Percentiles rank a stretch among this genome's conserved stretches.
Conservation (phyloP, 768 basidiomycete genomes). For the Kwoniella sp. region DNA sequence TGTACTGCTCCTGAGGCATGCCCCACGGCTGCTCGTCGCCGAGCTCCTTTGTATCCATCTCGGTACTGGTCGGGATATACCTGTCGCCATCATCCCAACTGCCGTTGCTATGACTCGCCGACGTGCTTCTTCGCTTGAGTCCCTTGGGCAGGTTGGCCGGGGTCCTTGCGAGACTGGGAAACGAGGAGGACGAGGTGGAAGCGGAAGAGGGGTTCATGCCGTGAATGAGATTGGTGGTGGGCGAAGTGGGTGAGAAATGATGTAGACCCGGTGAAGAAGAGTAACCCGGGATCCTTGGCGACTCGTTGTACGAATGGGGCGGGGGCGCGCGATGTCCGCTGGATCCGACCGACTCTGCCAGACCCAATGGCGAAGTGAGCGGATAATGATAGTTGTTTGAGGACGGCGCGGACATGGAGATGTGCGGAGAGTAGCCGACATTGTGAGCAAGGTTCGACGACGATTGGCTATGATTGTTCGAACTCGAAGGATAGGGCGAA, state of each 20-base stretch:
- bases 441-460: slow-evolving; percentile 5
- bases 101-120: slow-evolving; percentile 21
- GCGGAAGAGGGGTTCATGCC: slow-evolving; percentile 29
- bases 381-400: slow-evolving; percentile 20
- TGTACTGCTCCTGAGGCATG: slow-evolving; percentile 49
- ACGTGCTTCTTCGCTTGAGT: slow-evolving; percentile 22
- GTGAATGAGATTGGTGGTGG: slow-evolving; percentile 30
- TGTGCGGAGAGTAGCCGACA: slow-evolving; percentile 16
- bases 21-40: slow-evolving; percentile 42
- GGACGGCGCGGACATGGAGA: slow-evolving; percentile 11
- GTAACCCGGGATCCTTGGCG: slow-evolving; percentile 25
- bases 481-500: slow-evolving; percentile 16
- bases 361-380: slow-evolving; percentile 10
- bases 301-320: slow-evolving; percentile 28
- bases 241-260: slow-evolving; percentile 41
- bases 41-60: slow-evolving; percentile 15
- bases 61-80: slow-evolving; percentile 12
- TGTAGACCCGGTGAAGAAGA: slow-evolving; percentile 30
- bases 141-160: slow-evolving; percentile 23
- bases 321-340: slow-evolving; percentile 18
- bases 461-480: slow-evolving; percentile 11
- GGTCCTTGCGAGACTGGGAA: slow-evolving; percentile 19
- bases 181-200: slow-evolving; percentile 35
- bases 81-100: slow-evolving; percentile 36
- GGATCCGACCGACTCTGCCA: slow-evolving; percentile 4